Evolutionary conservation across 164 flowering plant genomes (phyloP), one percentile per base, ranked within the genome.

Genomic region (Cinnamomum micranthum): DNA sequence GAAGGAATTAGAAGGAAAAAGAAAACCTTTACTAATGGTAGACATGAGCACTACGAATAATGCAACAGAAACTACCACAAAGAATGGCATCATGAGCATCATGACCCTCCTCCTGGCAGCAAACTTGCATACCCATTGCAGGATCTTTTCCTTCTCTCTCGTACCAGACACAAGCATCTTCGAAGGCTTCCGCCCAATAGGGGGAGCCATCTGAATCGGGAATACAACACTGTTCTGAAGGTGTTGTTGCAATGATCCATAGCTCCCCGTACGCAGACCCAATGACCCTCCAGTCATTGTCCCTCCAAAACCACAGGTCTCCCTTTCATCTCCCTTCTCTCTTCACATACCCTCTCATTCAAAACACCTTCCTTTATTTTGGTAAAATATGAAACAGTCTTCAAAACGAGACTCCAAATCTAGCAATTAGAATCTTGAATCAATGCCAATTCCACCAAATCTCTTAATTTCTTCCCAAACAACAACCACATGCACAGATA

Each of bases 241-340:
- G 71, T 79, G 84, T 51, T 76, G 87, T 69, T 78, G 91, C 87
- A 91, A 76, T n/a, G 94, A 84, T 77, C 92, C 97, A 87, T 85
- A 88, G 81, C 97, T 94, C 74, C 86, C 86, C 0, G 86, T 81
- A 47, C 92, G 88, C 71, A 79, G 77, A 76, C 92, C 95, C 86
- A 94, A 86, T 86, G 95, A 85, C 92, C 81, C 88, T 82, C 92
- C 90, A 88, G 84, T 91, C 97, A 91, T 92, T 80, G 85, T 87
- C 82, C 81, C 86, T 81, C 80, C 74, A 80, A 72, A 71, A 76
- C 77, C 76, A 68, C 77, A 66, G 77, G 15, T 74, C 65, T 74
- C 76, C 82, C 81, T 81, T 74, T 90, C 93, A 89, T 88, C 75
- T 62, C 87, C 76, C 78, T 78, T 73, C 24, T 72, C 73, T 77